A percentile compares a stretch with the other conserved stretches of the same genome.
Conservation (phyloP, 2,329 filamentous ascomycete species). For the Monosporascus sp. region DNA sequence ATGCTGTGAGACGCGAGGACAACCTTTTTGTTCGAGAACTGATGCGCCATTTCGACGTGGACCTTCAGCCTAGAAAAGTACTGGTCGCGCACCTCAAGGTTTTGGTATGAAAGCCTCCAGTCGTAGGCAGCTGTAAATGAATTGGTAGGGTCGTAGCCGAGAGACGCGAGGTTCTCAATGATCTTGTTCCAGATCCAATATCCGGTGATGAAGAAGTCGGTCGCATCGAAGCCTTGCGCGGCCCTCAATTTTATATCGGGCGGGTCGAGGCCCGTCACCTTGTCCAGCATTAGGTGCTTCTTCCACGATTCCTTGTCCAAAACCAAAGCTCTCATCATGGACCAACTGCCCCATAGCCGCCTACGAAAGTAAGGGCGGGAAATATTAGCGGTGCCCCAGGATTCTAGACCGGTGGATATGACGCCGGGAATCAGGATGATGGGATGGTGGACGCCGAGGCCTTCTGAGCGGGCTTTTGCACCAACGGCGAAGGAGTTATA, state of each 20-base stretch:
- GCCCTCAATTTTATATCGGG: slow-evolving; percentile 84
- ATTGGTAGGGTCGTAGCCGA: slow-evolving; percentile 87
- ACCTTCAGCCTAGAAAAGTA: slow-evolving; percentile 90
- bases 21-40: slow-evolving; percentile 71
- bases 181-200: slow-evolving; percentile 99
- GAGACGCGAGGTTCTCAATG: slow-evolving; percentile 88
- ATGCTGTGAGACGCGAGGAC: slow-evolving; percentile 92
- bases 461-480: slow-evolving; percentile 73
- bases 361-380: slow-evolving; percentile 92
- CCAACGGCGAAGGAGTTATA: slow-evolving; percentile 95
- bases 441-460: slow-evolving; percentile 75
- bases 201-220: slow-evolving; percentile 84
- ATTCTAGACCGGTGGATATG: slow-evolving; percentile 94
- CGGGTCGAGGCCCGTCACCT: slow-evolving; percentile 83
- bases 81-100: slow-evolving; percentile 84
- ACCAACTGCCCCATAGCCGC: slow-evolving; percentile 96
- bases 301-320: slow-evolving; percentile 94
- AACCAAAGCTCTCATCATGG: slow-evolving; percentile 93
- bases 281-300: slow-evolving; percentile 93
- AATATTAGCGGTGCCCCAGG: slow-evolving; percentile 83
- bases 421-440: slow-evolving; percentile 97
- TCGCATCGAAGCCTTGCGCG: slow-evolving; percentile 94
- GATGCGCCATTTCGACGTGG: slow-evolving; percentile 78
- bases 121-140: slow-evolving; percentile 72
- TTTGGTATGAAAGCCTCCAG: slow-evolving; percentile 86